Percentiles rank a stretch among this genome's conserved stretches.
Conservation (phyloP, 2,329 filamentous ascomycete species). For the Aspergillus novoparasiticus region DNA sequence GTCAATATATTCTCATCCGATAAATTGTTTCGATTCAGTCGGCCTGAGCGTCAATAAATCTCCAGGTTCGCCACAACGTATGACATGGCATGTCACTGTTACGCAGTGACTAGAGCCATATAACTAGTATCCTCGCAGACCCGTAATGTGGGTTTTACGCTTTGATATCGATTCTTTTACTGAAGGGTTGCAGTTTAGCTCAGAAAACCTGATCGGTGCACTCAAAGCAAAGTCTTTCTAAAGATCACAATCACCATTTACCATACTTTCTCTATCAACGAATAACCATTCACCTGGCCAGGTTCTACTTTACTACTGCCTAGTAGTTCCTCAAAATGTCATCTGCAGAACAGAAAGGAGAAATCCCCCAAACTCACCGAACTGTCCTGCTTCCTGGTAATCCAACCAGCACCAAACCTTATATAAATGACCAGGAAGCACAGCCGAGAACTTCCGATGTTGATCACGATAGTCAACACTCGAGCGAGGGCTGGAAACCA, state of each 20-base stretch:
- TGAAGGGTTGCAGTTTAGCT: not conserved
- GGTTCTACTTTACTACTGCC: not conserved
- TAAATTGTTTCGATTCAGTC: not conserved
- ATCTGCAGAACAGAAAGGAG: not conserved
- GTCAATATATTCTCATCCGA: not conserved
- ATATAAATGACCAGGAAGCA: not conserved
- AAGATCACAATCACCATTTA: not conserved
- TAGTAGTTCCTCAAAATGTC: not conserved
- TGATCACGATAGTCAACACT: not conserved
- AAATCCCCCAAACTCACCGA: slow-evolving; percentile 12
- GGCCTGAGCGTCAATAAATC: not conserved
- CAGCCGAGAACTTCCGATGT: not conserved
- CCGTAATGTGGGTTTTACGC: slow-evolving; percentile 1
- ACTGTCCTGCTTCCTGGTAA: slow-evolving; percentile 11
- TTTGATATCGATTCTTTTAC: not conserved
- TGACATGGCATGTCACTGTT: slow-evolving; percentile 1
- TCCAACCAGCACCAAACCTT: not conserved
- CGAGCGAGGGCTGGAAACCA: slow-evolving; percentile 32
- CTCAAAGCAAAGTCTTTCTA: not conserved
- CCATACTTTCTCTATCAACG: not conserved
- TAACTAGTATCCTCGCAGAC: not conserved
- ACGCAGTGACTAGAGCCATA: not conserved
- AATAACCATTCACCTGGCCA: not conserved
- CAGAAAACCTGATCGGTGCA: not conserved
- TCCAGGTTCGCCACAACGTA: not conserved